Percentiles rank a stretch among this genome's conserved stretches.
Evolutionary conservation across 345 rosid genomes (phyloP).

Genomic region (Balakata baccata): DNA sequence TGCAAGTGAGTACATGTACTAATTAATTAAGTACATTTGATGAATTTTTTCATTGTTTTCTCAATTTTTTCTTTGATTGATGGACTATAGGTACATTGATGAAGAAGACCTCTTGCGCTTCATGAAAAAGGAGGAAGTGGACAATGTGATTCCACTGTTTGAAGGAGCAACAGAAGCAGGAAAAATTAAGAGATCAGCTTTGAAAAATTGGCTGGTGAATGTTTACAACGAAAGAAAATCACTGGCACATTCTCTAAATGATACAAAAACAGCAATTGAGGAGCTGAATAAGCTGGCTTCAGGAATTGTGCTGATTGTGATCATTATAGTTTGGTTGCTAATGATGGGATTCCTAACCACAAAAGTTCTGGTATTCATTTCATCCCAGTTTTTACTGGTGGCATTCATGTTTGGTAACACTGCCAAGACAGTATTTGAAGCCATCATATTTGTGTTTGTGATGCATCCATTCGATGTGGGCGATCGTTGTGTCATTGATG

Average conservation of each 20-base stretch:
- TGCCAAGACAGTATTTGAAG: slow-evolving; percentile 57
- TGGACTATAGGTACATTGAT: slow-evolving; percentile 46
- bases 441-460: slow-evolving; percentile 73
- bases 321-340: slow-evolving; percentile 44
- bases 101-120: slow-evolving; percentile 66
- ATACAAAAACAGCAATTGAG: slow-evolving; percentile 65
- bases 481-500: slow-evolving; percentile 78
- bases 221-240: slow-evolving; percentile 57
- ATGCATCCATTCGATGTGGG: slow-evolving; percentile 85
- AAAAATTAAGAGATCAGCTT: slow-evolving; percentile 53
- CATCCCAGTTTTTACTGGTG: slow-evolving; percentile 55
- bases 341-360: slow-evolving; percentile 59
- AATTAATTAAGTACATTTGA: too few relatives aligned
- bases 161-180: slow-evolving; percentile 54
- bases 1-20: slow-evolving; percentile 41
- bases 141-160: slow-evolving; percentile 45
- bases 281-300: slow-evolving; percentile 61
- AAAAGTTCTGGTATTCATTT: slow-evolving; percentile 46
- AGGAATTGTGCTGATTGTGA: slow-evolving; percentile 33
- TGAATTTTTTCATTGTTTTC: background rate
- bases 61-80: background rate
- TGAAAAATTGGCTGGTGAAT: slow-evolving; percentile 68
- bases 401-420: slow-evolving; percentile 60
- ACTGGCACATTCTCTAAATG: slow-evolving; percentile 57
- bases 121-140: slow-evolving; percentile 57